Conservation (phyloP, 1,139 yeast species). For the Blastobotrys ciferrii region DNA sequence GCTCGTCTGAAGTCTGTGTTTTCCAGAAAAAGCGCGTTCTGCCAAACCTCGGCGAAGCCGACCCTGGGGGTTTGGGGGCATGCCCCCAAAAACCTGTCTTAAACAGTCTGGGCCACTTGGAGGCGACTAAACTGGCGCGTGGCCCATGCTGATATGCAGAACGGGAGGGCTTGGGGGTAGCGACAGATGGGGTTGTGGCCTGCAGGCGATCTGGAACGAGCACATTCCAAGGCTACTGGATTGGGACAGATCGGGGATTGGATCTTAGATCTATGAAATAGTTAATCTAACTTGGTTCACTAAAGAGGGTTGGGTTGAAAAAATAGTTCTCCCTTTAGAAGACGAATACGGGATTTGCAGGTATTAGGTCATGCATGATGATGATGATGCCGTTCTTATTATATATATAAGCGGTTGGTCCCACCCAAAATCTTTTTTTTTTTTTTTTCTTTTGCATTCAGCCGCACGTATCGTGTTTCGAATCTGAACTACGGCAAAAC, state of each 20-base stretch:
- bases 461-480: constrained; percentile 3
- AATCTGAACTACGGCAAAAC: constrained; percentile 5
- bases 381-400: neutral
- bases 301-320: too few species aligned
- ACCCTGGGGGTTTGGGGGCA: too few species aligned
- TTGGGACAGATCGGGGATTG: neutral
- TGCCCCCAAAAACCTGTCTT: too few species aligned
- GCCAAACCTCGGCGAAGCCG: too few species aligned
- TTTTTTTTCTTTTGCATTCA: neutral
- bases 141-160: neutral
- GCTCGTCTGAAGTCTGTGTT: too few species aligned
- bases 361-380: neutral
- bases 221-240: neutral
- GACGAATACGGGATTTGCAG: neutral
- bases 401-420: neutral
- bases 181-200: neutral
- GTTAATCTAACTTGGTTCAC: neutral
- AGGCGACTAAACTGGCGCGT: too few species aligned
- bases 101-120: too few species aligned
- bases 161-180: neutral
- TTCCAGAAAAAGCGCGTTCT: too few species aligned
- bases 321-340: neutral
- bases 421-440: neutral
- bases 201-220: neutral
- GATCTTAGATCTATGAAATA: neutral